A percentile compares a stretch with the other conserved stretches of the same genome.
Conservation (phyloP, 208 protist genomes). For the Crithidia expoeki region DNA sequence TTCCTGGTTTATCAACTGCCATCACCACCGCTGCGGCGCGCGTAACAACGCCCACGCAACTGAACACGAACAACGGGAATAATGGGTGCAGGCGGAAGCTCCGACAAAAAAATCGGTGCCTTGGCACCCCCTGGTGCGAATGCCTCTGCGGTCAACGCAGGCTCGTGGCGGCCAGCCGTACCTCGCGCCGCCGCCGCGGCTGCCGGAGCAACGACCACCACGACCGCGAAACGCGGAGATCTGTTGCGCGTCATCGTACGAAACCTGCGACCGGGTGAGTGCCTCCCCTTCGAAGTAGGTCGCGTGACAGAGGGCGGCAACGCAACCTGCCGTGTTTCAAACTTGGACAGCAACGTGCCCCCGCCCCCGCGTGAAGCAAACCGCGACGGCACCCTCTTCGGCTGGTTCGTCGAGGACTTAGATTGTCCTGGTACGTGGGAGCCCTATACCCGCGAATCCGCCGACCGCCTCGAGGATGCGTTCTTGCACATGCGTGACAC, state of each 20-base stretch:
- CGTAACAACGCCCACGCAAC: no score
- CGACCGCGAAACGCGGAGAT: slow-evolving; percentile 3
- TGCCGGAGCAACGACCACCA: slow-evolving; percentile 6
- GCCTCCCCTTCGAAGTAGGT: slow-evolving; percentile 38
- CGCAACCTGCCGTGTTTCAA: not conserved
- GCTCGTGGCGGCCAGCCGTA: not conserved
- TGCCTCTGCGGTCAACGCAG: not conserved
- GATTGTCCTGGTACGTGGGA: slow-evolving; percentile 64
- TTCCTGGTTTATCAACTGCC: no score
- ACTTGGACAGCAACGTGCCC: slow-evolving; percentile 12
- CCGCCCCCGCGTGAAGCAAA: slow-evolving; percentile 17
- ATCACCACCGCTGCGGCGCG: no score
- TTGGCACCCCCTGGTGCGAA: not conserved
- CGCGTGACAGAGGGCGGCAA: slow-evolving; percentile 18
- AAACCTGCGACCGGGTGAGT: slow-evolving; percentile 24
- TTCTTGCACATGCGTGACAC: slow-evolving; percentile 33
- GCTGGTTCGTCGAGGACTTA: slow-evolving; percentile 76
- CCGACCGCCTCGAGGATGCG: slow-evolving; percentile 62
- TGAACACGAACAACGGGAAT: no score
- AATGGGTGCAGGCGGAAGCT: slow-evolving; percentile 57
- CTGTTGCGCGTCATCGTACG: slow-evolving; percentile 30
- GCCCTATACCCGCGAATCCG: slow-evolving; percentile 54
- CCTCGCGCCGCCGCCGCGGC: slow-evolving; percentile 6
- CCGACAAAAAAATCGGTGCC: not conserved
- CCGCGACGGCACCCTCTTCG: slow-evolving; percentile 30